Evolutionary conservation across 768 basidiomycete genomes (phyloP).

Genomic region (Podaxis sp.): DNA sequence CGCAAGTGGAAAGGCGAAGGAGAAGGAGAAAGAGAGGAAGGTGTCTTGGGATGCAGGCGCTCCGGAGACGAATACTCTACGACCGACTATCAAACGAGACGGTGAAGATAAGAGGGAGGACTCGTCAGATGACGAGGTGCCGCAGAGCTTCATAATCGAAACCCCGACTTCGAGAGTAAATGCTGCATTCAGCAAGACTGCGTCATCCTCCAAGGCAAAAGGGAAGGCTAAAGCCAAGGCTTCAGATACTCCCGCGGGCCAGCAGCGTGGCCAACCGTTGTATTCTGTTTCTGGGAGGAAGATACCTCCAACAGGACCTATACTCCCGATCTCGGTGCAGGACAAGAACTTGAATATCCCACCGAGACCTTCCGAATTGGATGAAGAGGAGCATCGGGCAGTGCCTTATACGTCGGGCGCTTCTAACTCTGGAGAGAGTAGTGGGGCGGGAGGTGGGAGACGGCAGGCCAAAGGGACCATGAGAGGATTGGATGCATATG

Average conservation of each 20-base stretch:
- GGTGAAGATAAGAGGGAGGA: conserved; percentile 61
- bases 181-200: conserved; percentile 33
- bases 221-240: conserved; percentile 13
- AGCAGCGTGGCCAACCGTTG: conserved; percentile 46
- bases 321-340: conserved; percentile 14
- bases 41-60: conserved; percentile 59
- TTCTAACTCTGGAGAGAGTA: conserved; percentile 23
- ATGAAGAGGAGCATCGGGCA: conserved; percentile 34
- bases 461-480: conserved; percentile 44
- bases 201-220: conserved; percentile 27
- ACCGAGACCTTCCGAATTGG: conserved; percentile 65
- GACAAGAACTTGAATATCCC: conserved; percentile 41
- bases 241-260: conserved; percentile 21
- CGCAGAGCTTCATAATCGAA: conserved; percentile 85
- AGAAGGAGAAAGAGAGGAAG: conserved; percentile 43
- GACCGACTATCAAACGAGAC: conserved; percentile 71
- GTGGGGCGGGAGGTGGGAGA: conserved; percentile 30
- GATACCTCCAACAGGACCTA: conserved; percentile 29
- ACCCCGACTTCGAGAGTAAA: conserved; percentile 28
- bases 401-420: conserved; percentile 17
- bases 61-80: conserved; percentile 57
- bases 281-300: conserved; percentile 41
- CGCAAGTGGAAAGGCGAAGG: conserved; percentile 25
- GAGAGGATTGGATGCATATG: conserved; percentile 78
- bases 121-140: conserved; percentile 80